These are phyloP conservation scores for Geranium incanum DNA, from an alignment of 441 rosid genomes.

Conservation along the genomic window DNA sequence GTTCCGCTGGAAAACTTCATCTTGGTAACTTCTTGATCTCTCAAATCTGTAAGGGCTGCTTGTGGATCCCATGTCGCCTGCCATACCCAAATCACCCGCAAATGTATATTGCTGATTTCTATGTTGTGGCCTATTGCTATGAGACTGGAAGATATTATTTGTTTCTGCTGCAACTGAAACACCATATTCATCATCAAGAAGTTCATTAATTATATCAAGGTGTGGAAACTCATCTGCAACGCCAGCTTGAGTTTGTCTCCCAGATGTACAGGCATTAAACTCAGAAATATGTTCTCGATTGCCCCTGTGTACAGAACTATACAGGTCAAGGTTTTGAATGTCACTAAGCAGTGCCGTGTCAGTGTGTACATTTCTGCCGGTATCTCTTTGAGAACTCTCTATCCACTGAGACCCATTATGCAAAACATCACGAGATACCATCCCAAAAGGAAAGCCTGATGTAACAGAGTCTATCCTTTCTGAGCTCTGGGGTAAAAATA, in stretches of 20 bases:
- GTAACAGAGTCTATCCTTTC: constrained; percentile 31
- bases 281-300: constrained; percentile 33
- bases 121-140: constrained; percentile 32
- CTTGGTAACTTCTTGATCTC: constrained; percentile 49
- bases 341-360: constrained; percentile 30
- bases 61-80: constrained; percentile 42
- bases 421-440: constrained; percentile 32
- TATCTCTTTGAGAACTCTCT: constrained; percentile 45
- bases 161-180: constrained; percentile 34
- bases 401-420: constrained; percentile 54
- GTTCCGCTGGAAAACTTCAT: constrained; percentile 40
- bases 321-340: constrained; percentile 29
- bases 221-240: constrained; percentile 83
- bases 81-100: constrained; percentile 40
- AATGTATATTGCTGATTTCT: constrained; percentile 48
- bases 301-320: constrained; percentile 23
- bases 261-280: constrained; percentile 38
- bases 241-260: constrained; percentile 44
- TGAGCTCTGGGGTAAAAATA: constrained; percentile 36
- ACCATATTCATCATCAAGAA: constrained; percentile 76
- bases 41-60: constrained; percentile 53
- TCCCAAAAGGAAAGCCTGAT: constrained; percentile 40
- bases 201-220: constrained; percentile 81
- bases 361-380: constrained; percentile 25
- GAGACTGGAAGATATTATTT: constrained; percentile 31